phyloP scores from a whole-genome alignment of 192 early-diverging fungal genomes.

The Entomortierella chlamydospora region DNA sequence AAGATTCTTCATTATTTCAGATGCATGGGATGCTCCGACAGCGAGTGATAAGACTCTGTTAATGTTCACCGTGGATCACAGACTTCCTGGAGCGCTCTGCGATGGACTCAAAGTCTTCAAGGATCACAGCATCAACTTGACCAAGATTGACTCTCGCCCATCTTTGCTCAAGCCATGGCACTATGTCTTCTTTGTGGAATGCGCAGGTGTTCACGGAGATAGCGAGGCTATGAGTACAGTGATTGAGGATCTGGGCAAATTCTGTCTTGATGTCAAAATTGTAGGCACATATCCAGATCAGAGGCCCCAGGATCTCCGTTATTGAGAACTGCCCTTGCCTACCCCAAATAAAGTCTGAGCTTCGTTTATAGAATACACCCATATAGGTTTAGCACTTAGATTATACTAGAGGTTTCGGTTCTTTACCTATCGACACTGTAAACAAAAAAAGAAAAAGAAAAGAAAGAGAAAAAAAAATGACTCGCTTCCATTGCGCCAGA shows the following conservation, averaged over 20 bases:
- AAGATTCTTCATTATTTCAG: conserved; percentile 90
- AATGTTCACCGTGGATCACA: conserved; percentile 92
- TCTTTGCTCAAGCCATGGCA: conserved; percentile 85
- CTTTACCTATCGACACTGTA: too few species aligned
- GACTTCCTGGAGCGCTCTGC: conserved; percentile 87
- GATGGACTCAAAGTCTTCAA: conserved; percentile 88
- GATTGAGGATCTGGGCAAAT: conserved; percentile 73
- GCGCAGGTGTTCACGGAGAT: conserved; percentile 78
- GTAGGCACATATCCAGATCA: conserved; percentile 87
- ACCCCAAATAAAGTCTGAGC: background rate
- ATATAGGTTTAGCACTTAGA: too few species aligned
- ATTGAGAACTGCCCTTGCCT: background rate
- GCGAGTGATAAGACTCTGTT: conserved; percentile 82
- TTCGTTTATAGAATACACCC: too few species aligned
- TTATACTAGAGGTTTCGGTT: too few species aligned
- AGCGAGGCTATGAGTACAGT: conserved; percentile 75
- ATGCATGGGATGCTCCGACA: conserved; percentile 72
- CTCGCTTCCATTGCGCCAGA: too few species aligned
- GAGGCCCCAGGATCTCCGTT: conserved; percentile 45
- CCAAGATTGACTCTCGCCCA: conserved; percentile 93
- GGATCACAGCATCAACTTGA: conserved; percentile 83
- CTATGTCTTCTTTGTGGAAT: conserved; percentile 95
- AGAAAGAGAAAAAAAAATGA: too few species aligned
- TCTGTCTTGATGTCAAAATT: conserved; percentile 80
- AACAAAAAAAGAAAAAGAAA: too few species aligned